Conservation (phyloP, 129 eudicot species). For the Chrysanthemum lavandulifolium region DNA sequence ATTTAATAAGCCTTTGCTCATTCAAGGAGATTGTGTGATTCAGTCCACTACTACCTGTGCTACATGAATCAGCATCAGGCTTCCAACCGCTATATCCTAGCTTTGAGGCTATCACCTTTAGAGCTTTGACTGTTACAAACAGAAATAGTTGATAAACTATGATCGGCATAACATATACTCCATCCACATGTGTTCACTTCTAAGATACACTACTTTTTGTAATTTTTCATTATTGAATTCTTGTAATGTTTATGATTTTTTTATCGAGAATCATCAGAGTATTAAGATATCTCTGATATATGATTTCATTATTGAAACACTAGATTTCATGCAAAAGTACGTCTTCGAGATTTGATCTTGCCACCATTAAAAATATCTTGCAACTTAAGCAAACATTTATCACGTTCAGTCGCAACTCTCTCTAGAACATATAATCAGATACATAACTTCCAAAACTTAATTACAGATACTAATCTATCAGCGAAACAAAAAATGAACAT, state of each 20-base stretch:
- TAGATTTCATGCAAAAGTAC: too few species aligned
- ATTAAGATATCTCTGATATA: too few species aligned
- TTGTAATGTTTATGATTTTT: too few species aligned
- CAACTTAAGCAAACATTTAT: not conserved
- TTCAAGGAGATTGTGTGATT: constrained; percentile 10
- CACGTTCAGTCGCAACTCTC: too few species aligned
- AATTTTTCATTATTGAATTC: too few species aligned
- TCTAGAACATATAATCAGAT: too few species aligned
- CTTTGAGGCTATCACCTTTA: constrained; percentile 47
- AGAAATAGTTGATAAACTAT: not conserved
- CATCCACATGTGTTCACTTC: too few species aligned
- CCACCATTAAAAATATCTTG: not conserved
- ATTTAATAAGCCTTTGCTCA: not conserved
- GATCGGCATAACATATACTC: not conserved
- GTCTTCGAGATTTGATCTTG: not conserved
- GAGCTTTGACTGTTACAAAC: constrained; percentile 51
- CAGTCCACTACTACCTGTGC: constrained; percentile 29
- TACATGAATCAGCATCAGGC: constrained; percentile 50
- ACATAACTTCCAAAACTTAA: too few species aligned
- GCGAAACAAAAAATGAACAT: not conserved
- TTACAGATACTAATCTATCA: too few species aligned
- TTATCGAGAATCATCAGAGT: too few species aligned
- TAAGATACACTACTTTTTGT: too few species aligned
- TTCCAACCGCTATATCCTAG: constrained; percentile 51
- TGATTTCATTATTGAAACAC: too few species aligned